A percentile compares a stretch with the other conserved stretches of the same genome.
phyloP scores from a whole-genome alignment of 2,329 filamentous ascomycete genomes.

The Paraphoma chrysanthemicola region DNA sequence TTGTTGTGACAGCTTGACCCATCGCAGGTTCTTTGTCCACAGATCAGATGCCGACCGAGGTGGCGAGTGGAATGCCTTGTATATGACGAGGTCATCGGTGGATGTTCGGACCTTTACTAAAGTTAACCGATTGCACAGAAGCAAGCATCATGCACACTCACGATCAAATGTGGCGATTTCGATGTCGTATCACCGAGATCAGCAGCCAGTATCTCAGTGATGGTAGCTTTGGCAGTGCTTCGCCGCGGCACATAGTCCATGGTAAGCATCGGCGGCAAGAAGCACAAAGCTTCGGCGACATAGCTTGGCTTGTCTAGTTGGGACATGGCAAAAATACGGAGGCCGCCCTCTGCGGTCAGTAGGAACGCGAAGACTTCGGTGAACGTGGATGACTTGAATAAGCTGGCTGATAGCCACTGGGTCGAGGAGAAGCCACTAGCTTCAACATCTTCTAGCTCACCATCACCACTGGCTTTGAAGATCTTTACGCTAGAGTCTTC shows the following conservation, averaged over 20 bases:
- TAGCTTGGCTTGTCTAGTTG: constrained; percentile 76
- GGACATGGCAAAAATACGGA: constrained; percentile 80
- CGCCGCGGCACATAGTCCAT: constrained; percentile 73
- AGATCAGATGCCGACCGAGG: constrained; percentile 46
- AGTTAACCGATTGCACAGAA: constrained; percentile 1
- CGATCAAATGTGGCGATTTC: constrained; percentile 80
- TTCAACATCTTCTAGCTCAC: constrained; percentile 85
- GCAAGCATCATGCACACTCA: constrained; percentile 53
- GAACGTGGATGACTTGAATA: constrained; percentile 72
- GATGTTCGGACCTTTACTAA: constrained; percentile 71
- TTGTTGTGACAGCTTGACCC: constrained; percentile 76
- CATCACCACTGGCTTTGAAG: constrained; percentile 78
- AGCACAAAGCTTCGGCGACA: constrained; percentile 76
- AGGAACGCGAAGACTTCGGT: constrained; percentile 76
- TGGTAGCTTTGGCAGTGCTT: constrained; percentile 72
- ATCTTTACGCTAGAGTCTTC: constrained; percentile 84
- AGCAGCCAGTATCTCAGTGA: constrained; percentile 82
- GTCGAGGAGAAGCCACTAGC: constrained; percentile 65
- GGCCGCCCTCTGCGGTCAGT: constrained; percentile 74
- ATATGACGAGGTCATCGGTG: constrained; percentile 84
- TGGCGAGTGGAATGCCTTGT: constrained; percentile 74
- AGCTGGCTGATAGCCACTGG: constrained; percentile 82
- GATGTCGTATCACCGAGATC: constrained; percentile 79
- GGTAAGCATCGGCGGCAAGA: constrained; percentile 78
- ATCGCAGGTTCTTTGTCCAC: constrained; percentile 69